Conservation (phyloP, 2,329 filamentous ascomycete genomes). For the Lachnellula arida region DNA sequence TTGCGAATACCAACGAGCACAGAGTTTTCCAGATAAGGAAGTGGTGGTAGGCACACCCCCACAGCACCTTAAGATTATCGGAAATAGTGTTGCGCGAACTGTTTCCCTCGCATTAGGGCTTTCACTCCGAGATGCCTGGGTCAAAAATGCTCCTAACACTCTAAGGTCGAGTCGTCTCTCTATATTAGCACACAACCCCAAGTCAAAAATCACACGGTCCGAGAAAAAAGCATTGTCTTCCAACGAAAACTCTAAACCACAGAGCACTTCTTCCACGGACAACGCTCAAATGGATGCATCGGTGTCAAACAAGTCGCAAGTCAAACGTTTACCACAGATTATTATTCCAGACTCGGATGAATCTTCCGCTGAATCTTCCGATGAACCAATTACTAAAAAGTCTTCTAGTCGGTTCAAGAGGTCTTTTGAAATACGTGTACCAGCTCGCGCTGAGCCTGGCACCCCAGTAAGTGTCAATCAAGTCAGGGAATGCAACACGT, state of each 20-base stretch:
- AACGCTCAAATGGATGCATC: too few species aligned
- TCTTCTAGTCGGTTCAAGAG: neutral
- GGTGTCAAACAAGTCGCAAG: too few species aligned
- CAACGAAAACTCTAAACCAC: neutral
- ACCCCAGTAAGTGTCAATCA: too few species aligned
- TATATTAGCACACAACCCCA: neutral
- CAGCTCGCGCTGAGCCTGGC: too few species aligned
- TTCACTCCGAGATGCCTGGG: slow-evolving; percentile 55
- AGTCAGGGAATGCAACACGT: too few species aligned
- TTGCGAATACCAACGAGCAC: slow-evolving; percentile 63
- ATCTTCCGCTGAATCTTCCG: neutral
- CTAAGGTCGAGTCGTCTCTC: neutral
- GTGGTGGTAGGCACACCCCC: slow-evolving; percentile 55
- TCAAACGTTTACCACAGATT: neutral
- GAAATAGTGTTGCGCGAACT: slow-evolving; percentile 70
- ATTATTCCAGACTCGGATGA: slow-evolving; percentile 2
- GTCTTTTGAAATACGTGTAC: too few species aligned
- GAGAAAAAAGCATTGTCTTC: neutral
- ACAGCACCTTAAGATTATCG: slow-evolving; percentile 62
- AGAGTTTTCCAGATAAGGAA: slow-evolving; percentile 67
- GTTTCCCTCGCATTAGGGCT: slow-evolving; percentile 64
- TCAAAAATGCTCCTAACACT: slow-evolving; percentile 14
- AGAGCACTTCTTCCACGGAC: too few species aligned
- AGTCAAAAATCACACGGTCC: neutral
- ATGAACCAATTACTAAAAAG: neutral